Evolutionary conservation across 106 monocot species (phyloP), one percentile per base, ranked within the genome.

Genomic region (Dendrobium officinale): DNA sequence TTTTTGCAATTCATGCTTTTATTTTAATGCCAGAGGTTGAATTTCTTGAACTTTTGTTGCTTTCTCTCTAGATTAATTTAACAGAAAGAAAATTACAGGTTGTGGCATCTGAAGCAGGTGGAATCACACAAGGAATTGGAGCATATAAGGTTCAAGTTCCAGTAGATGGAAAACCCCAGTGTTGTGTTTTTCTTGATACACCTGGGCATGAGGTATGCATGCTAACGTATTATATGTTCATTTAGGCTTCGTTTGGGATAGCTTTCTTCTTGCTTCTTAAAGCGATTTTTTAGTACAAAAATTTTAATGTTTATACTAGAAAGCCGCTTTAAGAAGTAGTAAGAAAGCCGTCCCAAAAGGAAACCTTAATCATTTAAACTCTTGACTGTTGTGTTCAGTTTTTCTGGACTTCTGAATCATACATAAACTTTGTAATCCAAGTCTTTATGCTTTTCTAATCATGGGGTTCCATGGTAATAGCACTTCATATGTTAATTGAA

Each of bases 81-180:
- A 61, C 49, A 74, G 47, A 13, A 22, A 43, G 37, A 73, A 70
- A 73, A 70, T 82, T 77, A 68, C 88, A 92, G 94, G 98, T 99
- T 67, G 95, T 87, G 67, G 95, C 98, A 80, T 93, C 95, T 64
- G 98, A 99, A 87, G 95, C 93, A 48, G 98, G 98, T 80, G 95
- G 98, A 67, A 99, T 99, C 80, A 99, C 98, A 24, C 98, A 99
- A 85, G 95, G 95, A 45, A 99, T 99, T 79, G 98, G 98, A 79
- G 98, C 98, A 54, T 99, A 99, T 85, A 89, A 87, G 84, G 96
- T 93, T 82, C 79, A 83, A 54, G 91, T 95, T 80, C 87, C 85
- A 75, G 81, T 91, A 73, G 92, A 95, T 88, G 91, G 91, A 78
- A 88, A 91, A 76, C 84, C 67, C 74, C 91, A 82, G 75, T 67